Base-by-base conservation (phyloP, 2,329 filamentous ascomycete species). In the Colletotrichum spaethianum region DNA sequence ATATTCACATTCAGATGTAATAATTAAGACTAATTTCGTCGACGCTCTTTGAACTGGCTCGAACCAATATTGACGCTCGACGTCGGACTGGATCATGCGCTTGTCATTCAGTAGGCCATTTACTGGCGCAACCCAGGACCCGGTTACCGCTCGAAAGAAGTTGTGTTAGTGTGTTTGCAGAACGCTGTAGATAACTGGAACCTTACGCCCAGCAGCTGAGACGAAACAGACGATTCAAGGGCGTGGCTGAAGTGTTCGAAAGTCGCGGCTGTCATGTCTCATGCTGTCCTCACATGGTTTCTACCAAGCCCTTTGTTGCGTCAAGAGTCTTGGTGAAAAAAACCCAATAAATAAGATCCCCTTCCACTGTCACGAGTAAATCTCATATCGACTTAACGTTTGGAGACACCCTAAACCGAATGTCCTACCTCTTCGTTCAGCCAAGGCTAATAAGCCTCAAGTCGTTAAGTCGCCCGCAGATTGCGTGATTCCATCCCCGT, bases 1-100 rank as follows among this genome's bases (percentile, higher is more conserved):
- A 65, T 66, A 62, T 66, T 73, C 61, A 42, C 38, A 40, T 65
- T 65, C 66, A 56, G 38, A 50, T 71, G 67, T 70, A 73, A 73
- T 70, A 62, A 70, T 71, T 71, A 57, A 70, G 55, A 61, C 16
- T 70, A 66, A 70, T 71, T 62, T 8, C 36, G 31, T 50, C 31
- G 23, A 31, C 23, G 9, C 23, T 64, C n/a, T 12, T 46, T 46
- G 6, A 5, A 18, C n/a, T 18, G 31, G 7, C 2, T 52, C 3
- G 1, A 11, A 20, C 28, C 26, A 0, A 7, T 16, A 31, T 6
- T 23, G 48, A 4, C 6, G 31, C 3, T 20, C 26, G 26, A 7
- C n/a, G n/a, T n/a, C n/a, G 14, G 4, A 16, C 3, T 4, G 3
- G 23, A 5, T 26, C 12, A 8, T 20, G 7, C 26, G 14, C 7